Conservation (phyloP, 2,329 filamentous ascomycete genomes). For the Hypomyces perniciosus region DNA sequence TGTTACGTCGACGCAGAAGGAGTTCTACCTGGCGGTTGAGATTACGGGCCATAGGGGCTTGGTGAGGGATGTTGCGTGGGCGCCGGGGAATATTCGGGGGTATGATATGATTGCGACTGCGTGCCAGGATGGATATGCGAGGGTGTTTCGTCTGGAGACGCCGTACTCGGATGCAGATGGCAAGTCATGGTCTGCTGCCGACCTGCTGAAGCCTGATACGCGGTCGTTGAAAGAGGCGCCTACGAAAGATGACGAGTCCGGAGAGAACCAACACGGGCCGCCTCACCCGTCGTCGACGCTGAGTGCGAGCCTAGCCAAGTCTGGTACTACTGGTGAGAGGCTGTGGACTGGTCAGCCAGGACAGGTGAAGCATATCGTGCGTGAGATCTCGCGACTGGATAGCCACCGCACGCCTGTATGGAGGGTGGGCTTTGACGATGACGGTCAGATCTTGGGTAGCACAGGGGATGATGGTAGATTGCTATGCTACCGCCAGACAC, state of each 20-base stretch:
- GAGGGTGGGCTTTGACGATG: slow-evolving; percentile 64
- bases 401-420: slow-evolving; percentile 67
- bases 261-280: slow-evolving; percentile 17
- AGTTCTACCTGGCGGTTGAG: slow-evolving; percentile 80
- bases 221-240: slow-evolving; percentile 22
- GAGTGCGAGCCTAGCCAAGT: slow-evolving; percentile 48
- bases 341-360: slow-evolving; percentile 55
- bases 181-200: slow-evolving; percentile 44
- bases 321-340: slow-evolving; percentile 39
- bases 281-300: slow-evolving; percentile 40
- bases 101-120: slow-evolving; percentile 89
- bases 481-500: slow-evolving; percentile 55
- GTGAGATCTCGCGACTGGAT: slow-evolving; percentile 61
- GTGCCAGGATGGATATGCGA: slow-evolving; percentile 83
- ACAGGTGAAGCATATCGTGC: slow-evolving; percentile 57
- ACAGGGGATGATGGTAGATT: slow-evolving; percentile 70
- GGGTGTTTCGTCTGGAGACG: slow-evolving; percentile 78
- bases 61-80: slow-evolving; percentile 87
- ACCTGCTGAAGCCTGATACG: slow-evolving; percentile 35
- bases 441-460: slow-evolving; percentile 67
- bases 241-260: slow-evolving; percentile 25
- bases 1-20: slow-evolving; percentile 54
- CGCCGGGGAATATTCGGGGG: slow-evolving; percentile 81
- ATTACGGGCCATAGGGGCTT: slow-evolving; percentile 68
- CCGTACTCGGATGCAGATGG: slow-evolving; percentile 41